phyloP scores from a whole-genome alignment of 257 asterid species.

The Osmanthus fragrans region DNA sequence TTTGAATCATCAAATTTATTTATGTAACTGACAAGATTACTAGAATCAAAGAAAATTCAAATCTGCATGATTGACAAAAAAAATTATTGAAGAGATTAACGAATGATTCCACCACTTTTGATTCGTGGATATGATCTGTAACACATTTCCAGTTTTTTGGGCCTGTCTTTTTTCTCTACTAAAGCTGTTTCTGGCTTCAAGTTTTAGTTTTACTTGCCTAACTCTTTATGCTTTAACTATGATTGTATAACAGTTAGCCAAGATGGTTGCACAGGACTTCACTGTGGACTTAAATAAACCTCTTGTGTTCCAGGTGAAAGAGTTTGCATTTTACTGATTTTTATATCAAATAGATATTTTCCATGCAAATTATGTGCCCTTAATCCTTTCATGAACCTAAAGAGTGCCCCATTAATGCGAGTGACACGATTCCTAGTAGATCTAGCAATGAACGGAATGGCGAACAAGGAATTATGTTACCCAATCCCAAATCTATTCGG shows the following conservation, averaged over 20 bases:
- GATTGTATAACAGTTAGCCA: constrained; percentile 20
- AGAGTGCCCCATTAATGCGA: neutral
- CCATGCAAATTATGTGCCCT: neutral
- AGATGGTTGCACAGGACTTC: constrained; percentile 66
- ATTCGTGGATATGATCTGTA: neutral
- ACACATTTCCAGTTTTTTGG: neutral
- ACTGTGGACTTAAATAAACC: constrained; percentile 67
- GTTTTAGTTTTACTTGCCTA: neutral
- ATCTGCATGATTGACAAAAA: neutral
- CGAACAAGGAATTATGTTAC: neutral
- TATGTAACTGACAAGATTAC: neutral
- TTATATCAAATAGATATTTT: neutral
- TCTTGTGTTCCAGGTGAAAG: constrained; percentile 66
- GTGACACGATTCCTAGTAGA: neutral
- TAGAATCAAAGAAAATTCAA: neutral
- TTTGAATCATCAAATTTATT: neutral
- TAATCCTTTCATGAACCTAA: neutral
- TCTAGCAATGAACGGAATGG: neutral
- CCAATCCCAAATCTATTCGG: neutral
- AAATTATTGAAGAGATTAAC: neutral
- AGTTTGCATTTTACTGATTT: neutral
- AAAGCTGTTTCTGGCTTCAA: neutral
- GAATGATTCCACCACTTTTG: neutral
- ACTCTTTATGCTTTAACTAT: neutral
- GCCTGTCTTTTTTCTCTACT: constrained; percentile 7